phyloP scores from a whole-genome alignment of 2,329 filamentous ascomycete species.

The Alternaria panax region DNA sequence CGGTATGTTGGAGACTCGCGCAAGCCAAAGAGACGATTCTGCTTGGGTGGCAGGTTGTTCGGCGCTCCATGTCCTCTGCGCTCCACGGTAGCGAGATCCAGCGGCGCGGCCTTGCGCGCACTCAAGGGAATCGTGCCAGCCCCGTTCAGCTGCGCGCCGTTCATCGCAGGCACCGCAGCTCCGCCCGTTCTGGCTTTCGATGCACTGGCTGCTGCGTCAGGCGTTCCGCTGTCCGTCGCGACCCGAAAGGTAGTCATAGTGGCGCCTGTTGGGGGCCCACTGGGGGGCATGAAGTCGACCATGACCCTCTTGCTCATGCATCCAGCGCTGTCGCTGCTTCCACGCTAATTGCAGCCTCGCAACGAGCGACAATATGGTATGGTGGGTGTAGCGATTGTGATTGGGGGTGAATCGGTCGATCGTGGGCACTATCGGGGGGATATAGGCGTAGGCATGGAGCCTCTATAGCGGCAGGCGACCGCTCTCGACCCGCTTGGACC shows the following conservation, averaged over 20 bases:
- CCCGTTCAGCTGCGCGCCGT: slow-evolving; percentile 50
- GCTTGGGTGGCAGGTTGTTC: slow-evolving; percentile 77
- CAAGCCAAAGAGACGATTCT: slow-evolving; percentile 81
- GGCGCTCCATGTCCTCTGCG: slow-evolving; percentile 83
- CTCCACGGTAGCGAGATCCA: slow-evolving; percentile 91
- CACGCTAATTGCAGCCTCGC: slow-evolving; percentile 16
- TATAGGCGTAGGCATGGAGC: slow-evolving; percentile 45
- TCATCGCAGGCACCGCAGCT: slow-evolving; percentile 29
- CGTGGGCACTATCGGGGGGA: slow-evolving; percentile 37
- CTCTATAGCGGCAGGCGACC: slow-evolving; percentile 33
- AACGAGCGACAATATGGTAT: slow-evolving; percentile 15
- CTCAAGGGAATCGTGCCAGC: slow-evolving; percentile 64
- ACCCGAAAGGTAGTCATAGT: slow-evolving; percentile 50
- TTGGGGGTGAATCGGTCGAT: slow-evolving; percentile 18
- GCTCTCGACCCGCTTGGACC: slow-evolving; percentile 20
- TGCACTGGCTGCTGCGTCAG: slow-evolving; percentile 31
- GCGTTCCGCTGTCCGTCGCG: slow-evolving; percentile 39
- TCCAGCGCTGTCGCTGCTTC: slow-evolving; percentile 26
- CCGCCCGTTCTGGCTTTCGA: slow-evolving; percentile 43
- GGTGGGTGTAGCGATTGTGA: slow-evolving; percentile 9
- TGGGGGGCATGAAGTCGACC: slow-evolving; percentile 47
- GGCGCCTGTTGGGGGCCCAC: slow-evolving; percentile 43
- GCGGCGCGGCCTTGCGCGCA: slow-evolving; percentile 69
- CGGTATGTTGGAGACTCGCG: slow-evolving; percentile 89
- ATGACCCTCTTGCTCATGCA: slow-evolving; percentile 41